Evolutionary conservation across 2,329 filamentous ascomycete genomes (phyloP).

Genomic region (Alternaria alternata): DNA sequence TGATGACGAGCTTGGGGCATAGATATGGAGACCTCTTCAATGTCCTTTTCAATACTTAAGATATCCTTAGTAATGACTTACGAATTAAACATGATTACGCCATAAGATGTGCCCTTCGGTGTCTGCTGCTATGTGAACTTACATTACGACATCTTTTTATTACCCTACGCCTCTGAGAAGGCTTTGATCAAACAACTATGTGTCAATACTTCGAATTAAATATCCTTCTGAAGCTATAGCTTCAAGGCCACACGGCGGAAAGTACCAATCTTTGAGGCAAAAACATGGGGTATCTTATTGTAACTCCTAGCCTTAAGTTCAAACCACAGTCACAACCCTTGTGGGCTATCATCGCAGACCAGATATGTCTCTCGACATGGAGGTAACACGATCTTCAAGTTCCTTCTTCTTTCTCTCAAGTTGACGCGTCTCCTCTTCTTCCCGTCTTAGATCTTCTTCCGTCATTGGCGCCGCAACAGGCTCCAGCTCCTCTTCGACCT

Average conservation of each 20-base stretch:
- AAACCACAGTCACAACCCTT: not conserved
- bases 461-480: conserved; percentile 62
- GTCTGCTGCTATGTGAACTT: not conserved
- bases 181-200: not conserved
- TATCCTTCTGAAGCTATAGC: not conserved
- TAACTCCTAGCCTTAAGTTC: conserved; percentile 4
- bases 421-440: conserved; percentile 73
- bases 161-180: not conserved
- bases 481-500: conserved; percentile 50
- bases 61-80: not conserved
- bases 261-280: too few species aligned
- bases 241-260: not conserved
- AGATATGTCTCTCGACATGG: conserved; percentile 74
- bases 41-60: not conserved
- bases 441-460: conserved; percentile 72
- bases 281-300: conserved; percentile 14
- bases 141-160: not conserved
- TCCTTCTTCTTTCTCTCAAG: conserved; percentile 69
- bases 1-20: not conserved
- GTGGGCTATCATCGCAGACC: conserved; percentile 55
- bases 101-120: not conserved
- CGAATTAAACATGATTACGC: not conserved
- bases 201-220: not conserved
- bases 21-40: not conserved
- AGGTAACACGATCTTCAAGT: conserved; percentile 70